Percentiles rank a stretch among this genome's conserved stretches.
These are phyloP conservation scores for Myrmaecium sp. DNA, from an alignment of 2,329 filamentous ascomycete species.

Conservation along the genomic window DNA sequence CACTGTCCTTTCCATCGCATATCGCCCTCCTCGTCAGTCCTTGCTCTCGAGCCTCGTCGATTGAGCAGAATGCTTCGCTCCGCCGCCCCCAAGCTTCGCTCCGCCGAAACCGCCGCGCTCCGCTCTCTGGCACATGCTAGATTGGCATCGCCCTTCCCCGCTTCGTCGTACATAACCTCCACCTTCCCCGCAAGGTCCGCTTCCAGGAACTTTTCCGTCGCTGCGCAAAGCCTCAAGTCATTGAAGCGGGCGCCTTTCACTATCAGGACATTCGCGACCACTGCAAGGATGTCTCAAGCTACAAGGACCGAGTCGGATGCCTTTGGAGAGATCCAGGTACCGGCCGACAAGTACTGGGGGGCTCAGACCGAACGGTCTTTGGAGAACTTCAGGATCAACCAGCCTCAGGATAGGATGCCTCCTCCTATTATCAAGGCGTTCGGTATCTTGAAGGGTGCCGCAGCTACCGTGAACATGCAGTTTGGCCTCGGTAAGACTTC, in stretches of 20 bases:
- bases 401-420: slow-evolving; percentile 97
- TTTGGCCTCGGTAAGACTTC: slow-evolving; percentile 65
- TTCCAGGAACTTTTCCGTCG: neutral
- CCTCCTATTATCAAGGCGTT: slow-evolving; percentile 83
- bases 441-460: slow-evolving; percentile 92
- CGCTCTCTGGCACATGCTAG: slow-evolving; percentile 20
- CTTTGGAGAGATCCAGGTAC: slow-evolving; percentile 91
- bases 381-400: slow-evolving; percentile 98
- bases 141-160: slow-evolving; percentile 9
- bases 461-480: slow-evolving; percentile 87
- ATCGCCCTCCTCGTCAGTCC: no score
- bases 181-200: slow-evolving; percentile 1
- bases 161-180: slow-evolving; percentile 2
- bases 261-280: slow-evolving; percentile 15
- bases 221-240: neutral
- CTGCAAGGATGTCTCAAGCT: slow-evolving; percentile 18
- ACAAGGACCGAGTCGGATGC: slow-evolving; percentile 88
- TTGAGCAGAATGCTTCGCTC: no score
- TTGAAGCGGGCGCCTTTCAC: neutral
- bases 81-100: slow-evolving; percentile 13
- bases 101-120: slow-evolving; percentile 18
- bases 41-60: no score
- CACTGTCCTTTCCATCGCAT: no score
- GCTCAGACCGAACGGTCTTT: slow-evolving; percentile 93
- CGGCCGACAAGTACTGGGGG: slow-evolving; percentile 92